Base-by-base conservation (phyloP, 202 grass and related monocot genomes). In the Cymbopogon flexuosus region DNA sequence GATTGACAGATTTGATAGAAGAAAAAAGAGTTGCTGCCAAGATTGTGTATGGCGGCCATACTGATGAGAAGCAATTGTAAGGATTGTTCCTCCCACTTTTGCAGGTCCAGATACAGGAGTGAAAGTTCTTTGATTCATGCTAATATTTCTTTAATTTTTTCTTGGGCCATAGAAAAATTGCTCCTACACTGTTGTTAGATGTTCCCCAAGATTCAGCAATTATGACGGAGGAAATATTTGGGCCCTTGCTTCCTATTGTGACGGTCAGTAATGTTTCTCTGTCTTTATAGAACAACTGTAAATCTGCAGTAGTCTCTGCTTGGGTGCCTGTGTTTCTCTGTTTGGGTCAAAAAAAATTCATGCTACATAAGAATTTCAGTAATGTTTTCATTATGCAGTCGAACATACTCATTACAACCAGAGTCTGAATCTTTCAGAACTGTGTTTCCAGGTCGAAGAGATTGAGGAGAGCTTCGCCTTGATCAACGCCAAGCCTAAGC, bases 151-250 rank as follows among this genome's bases (percentile, higher is more conserved):
- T n/a, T n/a, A n/a, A n/a, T 29, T 68, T 62, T 81, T 84, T 74
- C 47, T 79, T 56, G 30, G 9, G 11, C 83, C 21, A 22, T 87
- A 97, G 91, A 34, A 93, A 91, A 87, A 90, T 97, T 70, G 68
- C 81, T 6, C 94, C 94, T 19, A 94, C 94, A 2, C 0, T 97
- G 27, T 51, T 97, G 60, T 12, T 97, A 79, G 89, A 97, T 77
- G 91, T 90, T 72, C 89, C 94, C 10, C 70, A 37, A 67, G 91
- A 97, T 87, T 43, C 94, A 22, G 7, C n/a, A 60, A 73, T 94
- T 51, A 97, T 97, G 94, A 80, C 73, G 0, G 71, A 1, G 23
- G 94, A 97, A 62, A 90, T 97, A 63, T 97, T 97, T 59, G 94
- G 94, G 18, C 94, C 94, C 35, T 57, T 87, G 19, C 89, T 97